Percentiles rank a stretch among this genome's conserved stretches.
These are phyloP conservation scores for Colletotrichum graminicola DNA, from an alignment of 2,329 filamentous ascomycete genomes.

Conservation along the genomic window DNA sequence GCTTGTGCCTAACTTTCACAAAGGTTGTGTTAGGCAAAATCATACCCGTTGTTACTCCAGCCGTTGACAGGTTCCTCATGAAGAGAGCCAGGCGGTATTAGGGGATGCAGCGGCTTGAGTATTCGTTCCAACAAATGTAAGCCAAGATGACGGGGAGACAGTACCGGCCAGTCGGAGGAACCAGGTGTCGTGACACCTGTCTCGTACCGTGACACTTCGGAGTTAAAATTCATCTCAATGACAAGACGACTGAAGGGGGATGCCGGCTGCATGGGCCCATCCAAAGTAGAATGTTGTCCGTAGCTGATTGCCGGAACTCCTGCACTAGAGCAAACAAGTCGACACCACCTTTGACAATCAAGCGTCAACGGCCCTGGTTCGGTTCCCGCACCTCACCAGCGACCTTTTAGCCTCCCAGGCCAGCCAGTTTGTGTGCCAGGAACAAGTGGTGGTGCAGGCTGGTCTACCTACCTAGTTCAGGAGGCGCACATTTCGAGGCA, in stretches of 20 bases:
- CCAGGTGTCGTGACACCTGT: neutral
- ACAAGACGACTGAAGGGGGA: neutral
- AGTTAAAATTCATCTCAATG: conserved; percentile 2
- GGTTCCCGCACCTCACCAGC: conserved; percentile 35
- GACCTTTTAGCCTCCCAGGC: conserved; percentile 30
- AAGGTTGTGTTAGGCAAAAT: neutral
- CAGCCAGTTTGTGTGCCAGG: conserved; percentile 18
- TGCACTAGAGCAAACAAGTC: conserved; percentile 21
- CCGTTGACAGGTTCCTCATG: neutral
- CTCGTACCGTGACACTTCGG: conserved; percentile 19
- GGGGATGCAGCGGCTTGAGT: neutral
- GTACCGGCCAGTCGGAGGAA: conserved; percentile 12
- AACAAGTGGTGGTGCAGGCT: conserved; percentile 25
- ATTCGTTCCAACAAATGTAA: neutral
- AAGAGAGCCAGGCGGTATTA: neutral
- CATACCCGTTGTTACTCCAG: neutral
- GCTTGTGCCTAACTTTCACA: conserved; percentile 7
- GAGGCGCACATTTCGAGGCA: conserved; percentile 32
- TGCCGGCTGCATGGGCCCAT: conserved; percentile 16
- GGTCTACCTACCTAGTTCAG: conserved; percentile 34
- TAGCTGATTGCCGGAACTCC: conserved; percentile 33
- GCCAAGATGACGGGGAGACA: conserved; percentile 4
- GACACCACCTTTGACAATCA: conserved; percentile 23
- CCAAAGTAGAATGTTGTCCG: conserved; percentile 23
- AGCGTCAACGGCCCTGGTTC: conserved; percentile 27